A percentile compares a stretch with the other conserved stretches of the same genome.
phyloP scores from a whole-genome alignment of 345 rosid species.

The Aegle marmelos region DNA sequence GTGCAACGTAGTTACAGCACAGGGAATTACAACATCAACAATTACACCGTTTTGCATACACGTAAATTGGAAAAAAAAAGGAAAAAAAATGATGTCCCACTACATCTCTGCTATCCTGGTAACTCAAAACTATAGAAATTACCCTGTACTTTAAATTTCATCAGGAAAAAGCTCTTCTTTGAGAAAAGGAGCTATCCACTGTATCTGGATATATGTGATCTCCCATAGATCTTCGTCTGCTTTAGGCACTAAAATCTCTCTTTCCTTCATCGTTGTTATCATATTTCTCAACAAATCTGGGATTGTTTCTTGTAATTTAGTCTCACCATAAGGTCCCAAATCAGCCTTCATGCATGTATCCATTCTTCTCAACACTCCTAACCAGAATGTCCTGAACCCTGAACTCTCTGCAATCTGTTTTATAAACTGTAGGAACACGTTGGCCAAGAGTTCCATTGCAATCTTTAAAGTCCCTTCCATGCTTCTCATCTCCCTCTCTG shows the following conservation, averaged over 20 bases:
- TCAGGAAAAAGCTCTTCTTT: constrained; percentile 83
- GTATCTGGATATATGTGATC: constrained; percentile 82
- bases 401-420: constrained; percentile 52
- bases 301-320: constrained; percentile 46
- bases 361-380: constrained; percentile 88
- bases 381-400: constrained; percentile 82
- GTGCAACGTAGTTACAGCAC: neutral
- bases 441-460: constrained; percentile 62
- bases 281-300: constrained; percentile 66
- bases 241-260: constrained; percentile 50
- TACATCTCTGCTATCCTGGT: neutral
- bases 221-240: constrained; percentile 87
- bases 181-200: constrained; percentile 91
- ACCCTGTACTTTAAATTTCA: constrained; percentile 13
- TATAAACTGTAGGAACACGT: constrained; percentile 49
- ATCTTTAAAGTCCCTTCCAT: constrained; percentile 78
- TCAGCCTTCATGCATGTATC: constrained; percentile 95
- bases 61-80: neutral
- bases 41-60: neutral
- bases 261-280: constrained; percentile 67
- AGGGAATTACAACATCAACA: neutral
- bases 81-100: neutral
- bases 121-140: neutral
- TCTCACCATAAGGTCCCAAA: constrained; percentile 63
- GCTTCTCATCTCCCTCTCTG: constrained; percentile 80